A percentile compares a stretch with the other conserved stretches of the same genome.
Evolutionary conservation across 2,329 filamentous ascomycete species (phyloP).

Genomic region (Trichophyton equinum): DNA sequence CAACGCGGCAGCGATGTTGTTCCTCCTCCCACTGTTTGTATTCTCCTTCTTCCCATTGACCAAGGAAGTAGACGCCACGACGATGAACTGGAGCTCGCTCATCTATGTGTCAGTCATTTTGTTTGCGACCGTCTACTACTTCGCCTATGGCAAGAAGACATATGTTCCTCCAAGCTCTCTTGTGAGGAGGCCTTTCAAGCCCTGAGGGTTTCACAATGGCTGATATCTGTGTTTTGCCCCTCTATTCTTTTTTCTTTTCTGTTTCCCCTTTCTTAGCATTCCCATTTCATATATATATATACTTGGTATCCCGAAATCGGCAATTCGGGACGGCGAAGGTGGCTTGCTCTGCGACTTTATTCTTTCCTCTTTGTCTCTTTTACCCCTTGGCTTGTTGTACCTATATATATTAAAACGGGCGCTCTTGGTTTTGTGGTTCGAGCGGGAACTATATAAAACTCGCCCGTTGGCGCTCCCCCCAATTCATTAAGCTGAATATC

Average conservation of each 20-base stretch:
- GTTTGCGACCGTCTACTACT: slow-evolving; percentile 34
- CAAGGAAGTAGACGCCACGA: slow-evolving; percentile 21
- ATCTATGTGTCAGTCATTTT: slow-evolving; percentile 36
- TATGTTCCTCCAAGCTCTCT: slow-evolving; percentile 31
- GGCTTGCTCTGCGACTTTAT: neutral
- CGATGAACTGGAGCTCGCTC: slow-evolving; percentile 39
- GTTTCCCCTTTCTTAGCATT: neutral
- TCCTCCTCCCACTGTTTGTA: slow-evolving; percentile 29
- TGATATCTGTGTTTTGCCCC: neutral
- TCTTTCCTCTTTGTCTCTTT: neutral
- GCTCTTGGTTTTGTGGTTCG: neutral
- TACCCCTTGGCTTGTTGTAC: neutral
- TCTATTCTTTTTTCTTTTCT: neutral
- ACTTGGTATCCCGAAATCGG: neutral
- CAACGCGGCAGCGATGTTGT: slow-evolving; percentile 31
- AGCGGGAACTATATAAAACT: neutral
- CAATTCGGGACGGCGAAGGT: neutral
- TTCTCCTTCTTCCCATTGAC: slow-evolving; percentile 36
- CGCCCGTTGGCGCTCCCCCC: neutral
- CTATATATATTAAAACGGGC: neutral
- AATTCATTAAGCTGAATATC: neutral
- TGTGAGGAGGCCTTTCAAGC: slow-evolving; percentile 19
- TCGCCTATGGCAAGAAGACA: slow-evolving; percentile 27
- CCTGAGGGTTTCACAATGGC: neutral
- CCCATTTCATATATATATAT: neutral